Base-by-base conservation (phyloP, 176 grass and related monocot species). In the Tillandsia leiboldiana region DNA sequence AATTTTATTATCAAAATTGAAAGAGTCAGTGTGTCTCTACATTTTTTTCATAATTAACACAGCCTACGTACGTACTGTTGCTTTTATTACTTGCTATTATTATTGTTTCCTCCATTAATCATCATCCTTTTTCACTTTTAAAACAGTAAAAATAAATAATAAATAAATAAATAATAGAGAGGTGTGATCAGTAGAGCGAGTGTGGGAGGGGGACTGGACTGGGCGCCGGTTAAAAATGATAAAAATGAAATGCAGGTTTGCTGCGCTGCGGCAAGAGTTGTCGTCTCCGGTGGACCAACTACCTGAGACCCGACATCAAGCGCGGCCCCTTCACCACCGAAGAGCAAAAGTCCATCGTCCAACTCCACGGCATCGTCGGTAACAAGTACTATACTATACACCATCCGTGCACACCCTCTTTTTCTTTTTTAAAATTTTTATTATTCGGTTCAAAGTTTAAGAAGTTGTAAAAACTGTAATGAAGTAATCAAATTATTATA, bases 181-280 rank as follows among this genome's bases (percentile, higher is more conserved):
- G 64, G 28, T 8, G 33, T 42, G 33, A 63, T 64, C 11, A 67
- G 17, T 26, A 17, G 49, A 66, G n/a, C 11, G 66, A 0, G 26
- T 68, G 65, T n/a, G 18, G 29, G 33, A 17, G 20, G 20, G 20
- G 20, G 20, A 20, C 20, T 20, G 24, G 24, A 24, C 28, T 66
- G 47, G 72, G 63, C 56, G n/a, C 49, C 42, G 4, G 20, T 15
- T 51, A 66, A 54, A 52, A 54, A 69, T 65, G 12, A 13, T 78
- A 29, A 62, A 20, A 65, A 65, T 4, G 70, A 82, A 73, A 48
- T 51, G 64, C 84, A 99, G 94, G 94, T 20, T 56, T 99, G 79
- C 88, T 85, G 68, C 84, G 94, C 27, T 99, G 94, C 72, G 94
- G 94, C 29, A 99, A 99, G 89, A 99, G 94, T 84, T 99, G 94